Percentiles rank a stretch among this genome's conserved stretches.
These are phyloP conservation scores for Immersiporthe knoxdaviesiana DNA, from an alignment of 2,329 filamentous ascomycete genomes.

Conservation along the genomic window DNA sequence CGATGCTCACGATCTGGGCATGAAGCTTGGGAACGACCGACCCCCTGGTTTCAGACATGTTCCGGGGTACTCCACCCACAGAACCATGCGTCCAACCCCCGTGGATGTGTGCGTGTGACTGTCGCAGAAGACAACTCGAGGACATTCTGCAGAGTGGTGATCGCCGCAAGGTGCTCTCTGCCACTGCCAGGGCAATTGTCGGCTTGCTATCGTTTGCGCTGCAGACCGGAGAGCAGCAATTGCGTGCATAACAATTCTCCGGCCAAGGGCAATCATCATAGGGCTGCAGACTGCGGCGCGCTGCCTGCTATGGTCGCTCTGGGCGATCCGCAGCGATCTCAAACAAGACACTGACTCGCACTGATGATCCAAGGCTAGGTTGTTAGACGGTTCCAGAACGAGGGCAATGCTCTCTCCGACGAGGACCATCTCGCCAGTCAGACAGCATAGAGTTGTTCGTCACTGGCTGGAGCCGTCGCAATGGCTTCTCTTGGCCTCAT, in stretches of 20 bases:
- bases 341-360: slow-evolving; percentile 3
- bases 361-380: neutral
- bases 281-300: neutral
- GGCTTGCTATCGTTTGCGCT: neutral
- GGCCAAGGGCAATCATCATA: neutral
- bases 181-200: neutral
- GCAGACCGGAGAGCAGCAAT: neutral
- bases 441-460: neutral
- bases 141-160: neutral
- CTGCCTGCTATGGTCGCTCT: neutral
- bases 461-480: neutral
- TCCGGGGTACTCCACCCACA: slow-evolving; percentile 3
- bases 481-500: neutral
- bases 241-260: neutral
- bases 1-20: neutral
- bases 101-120: neutral
- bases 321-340: neutral
- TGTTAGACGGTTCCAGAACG: neutral
- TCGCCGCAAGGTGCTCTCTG: neutral
- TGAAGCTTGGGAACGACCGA: neutral
- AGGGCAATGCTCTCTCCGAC: neutral
- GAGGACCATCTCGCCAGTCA: neutral
- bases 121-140: neutral
- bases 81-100: neutral
- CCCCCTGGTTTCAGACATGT: slow-evolving; percentile 11